phyloP scores from a whole-genome alignment of 2,329 filamentous ascomycete species.

The Endothia cerciana region DNA sequence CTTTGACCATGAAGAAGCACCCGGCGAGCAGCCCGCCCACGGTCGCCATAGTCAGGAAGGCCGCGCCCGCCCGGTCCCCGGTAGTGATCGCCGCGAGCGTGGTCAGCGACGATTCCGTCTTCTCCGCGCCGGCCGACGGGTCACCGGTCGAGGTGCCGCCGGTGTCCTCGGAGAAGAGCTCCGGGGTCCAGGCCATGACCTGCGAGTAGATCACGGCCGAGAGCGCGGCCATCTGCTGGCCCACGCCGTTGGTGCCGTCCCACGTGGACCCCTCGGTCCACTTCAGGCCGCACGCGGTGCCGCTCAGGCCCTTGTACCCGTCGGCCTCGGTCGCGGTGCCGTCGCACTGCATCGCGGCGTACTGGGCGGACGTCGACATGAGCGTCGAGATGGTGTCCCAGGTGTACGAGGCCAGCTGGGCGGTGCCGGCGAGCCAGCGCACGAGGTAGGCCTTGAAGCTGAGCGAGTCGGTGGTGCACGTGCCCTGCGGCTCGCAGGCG shows the following conservation, averaged over 20 bases:
- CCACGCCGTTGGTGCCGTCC: conserved; percentile 50
- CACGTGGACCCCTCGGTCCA: conserved; percentile 47
- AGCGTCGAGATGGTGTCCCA: conserved; percentile 41
- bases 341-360: conserved; percentile 44
- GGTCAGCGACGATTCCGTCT: conserved; percentile 21
- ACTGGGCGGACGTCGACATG: conserved; percentile 42
- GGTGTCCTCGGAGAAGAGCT: conserved; percentile 7
- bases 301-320: conserved; percentile 41
- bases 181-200: conserved; percentile 36
- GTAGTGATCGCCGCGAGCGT: conserved; percentile 24
- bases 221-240: conserved; percentile 51
- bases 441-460: conserved; percentile 62
- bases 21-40: conserved; percentile 20
- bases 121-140: conserved; percentile 19
- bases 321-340: conserved; percentile 33
- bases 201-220: conserved; percentile 47
- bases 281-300: conserved; percentile 49
- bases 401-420: conserved; percentile 44
- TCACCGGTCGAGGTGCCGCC: conserved; percentile 25
- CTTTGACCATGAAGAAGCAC: conserved; percentile 30
- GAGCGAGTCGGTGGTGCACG: conserved; percentile 59
- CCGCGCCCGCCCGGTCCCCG: conserved; percentile 23
- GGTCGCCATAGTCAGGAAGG: conserved; percentile 25
- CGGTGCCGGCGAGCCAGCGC: conserved; percentile 51
- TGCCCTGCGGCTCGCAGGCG: conserved; percentile 52